Base-by-base conservation (phyloP, 306 rosid genomes). In the Rosa chinensis region DNA sequence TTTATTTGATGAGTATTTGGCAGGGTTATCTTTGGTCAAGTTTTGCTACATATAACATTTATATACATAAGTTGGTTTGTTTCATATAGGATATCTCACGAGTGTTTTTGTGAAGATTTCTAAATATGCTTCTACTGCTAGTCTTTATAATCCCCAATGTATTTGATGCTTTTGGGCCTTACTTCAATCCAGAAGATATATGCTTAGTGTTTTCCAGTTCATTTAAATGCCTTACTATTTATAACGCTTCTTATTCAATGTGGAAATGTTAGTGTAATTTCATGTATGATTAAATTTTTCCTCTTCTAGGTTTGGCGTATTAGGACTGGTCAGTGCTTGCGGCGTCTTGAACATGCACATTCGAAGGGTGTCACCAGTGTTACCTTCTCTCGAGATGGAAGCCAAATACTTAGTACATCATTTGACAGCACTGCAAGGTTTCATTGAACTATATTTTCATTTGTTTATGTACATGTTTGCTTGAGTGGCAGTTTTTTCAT, bases 331-430 rank as follows among this genome's bases (percentile, higher is more conserved):
- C 99, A 96, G 88, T 96, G 99, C 88, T 87, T 96, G 92, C 92
- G 99, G 59, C 98, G 99, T 81, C 96, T 96, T 87, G 99, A 96
- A 79, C 93, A 90, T 63, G 99, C 99, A 47, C 99, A 96, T 89
- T 89, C 94, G 79, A 93, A 87, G 79, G 98, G 98, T 78, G 99
- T 96, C 81, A 93, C 99, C 58, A 93, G 99, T 79, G 88, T 96
- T 83, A 82, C 84, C 78, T 96, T 96, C 88, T 96, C 98, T 75
- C 97, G 99, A 62, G 99, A 96, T 91, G 99, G 99, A 84, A 96
- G 89, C 85, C 99, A 96, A 83, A 85, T 96, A 75, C 86, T 96
- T 78, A 96, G 99, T 79, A 81, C 99, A 83, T 96, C 99, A 73
- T 96, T 93, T 88, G 99, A 96, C 89, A 84, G 93, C 91, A 93